Base-by-base conservation (phyloP, 352 stramenopile species). In the Aphanomyces euteiches region DNA sequence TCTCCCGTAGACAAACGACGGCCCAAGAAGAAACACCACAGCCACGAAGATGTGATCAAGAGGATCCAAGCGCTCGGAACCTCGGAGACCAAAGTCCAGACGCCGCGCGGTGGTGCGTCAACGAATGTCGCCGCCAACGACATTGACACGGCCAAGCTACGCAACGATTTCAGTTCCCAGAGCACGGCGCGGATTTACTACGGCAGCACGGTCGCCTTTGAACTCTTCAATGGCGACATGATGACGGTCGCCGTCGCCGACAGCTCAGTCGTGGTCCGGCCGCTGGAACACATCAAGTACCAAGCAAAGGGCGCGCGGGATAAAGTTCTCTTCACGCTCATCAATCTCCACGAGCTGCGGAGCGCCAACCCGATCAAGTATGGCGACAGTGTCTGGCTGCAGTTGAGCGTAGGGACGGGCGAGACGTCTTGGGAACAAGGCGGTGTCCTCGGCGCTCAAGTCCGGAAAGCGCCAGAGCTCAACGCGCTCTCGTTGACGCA, bases 391-490 rank as follows among this genome's bases (percentile, higher is more conserved):
- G 82, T 93, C 13, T 93, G 82, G 81, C 70, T 93, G 43, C 83
- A 93, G 64, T 71, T 93, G 12, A 90, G 81, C 61, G 73, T 88
- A 15, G 85, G 85, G 2, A 75, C 79, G 0, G 85, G 83, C 5
- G 85, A 93, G 54, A 76, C 74, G 1, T 83, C 80, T 45, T 93
- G 85, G 85, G 83, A 93, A 66, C 79, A 87, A 54, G 85, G 85
- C 3, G 84, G 85, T 7, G 83, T 93, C 17, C 73, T 93, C 0
- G 85, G 85, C 4, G 83, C 84, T 5, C 86, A 93, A 70, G 85
- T 93, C 6, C 79, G 85, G 7, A 83, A 91, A 66, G 84, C 82
- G 0, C 85, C 85, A 12, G 81, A 90, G 65, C 76, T 93, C 8
- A 81, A 88, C 38, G 76, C 81, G n/a, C 77, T 91, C 3, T 78